Percentiles rank a stretch among this genome's conserved stretches.
phyloP scores from a whole-genome alignment of 352 stramenopile species.

The Phytophthora idaei region DNA sequence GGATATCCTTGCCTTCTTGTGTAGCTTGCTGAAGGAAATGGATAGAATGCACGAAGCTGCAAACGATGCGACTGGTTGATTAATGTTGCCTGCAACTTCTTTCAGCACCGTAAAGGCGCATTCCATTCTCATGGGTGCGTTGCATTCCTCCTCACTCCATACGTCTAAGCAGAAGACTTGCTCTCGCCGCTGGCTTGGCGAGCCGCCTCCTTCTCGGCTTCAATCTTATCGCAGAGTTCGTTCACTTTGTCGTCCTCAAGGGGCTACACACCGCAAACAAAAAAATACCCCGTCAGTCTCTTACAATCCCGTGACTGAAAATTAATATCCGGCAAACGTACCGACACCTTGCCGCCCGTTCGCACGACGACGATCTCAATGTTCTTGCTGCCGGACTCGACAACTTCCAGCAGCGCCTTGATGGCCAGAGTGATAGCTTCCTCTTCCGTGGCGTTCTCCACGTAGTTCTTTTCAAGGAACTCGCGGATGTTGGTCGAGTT shows the following conservation, averaged over 20 bases:
- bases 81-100: slow-evolving; percentile 13
- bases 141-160: slow-evolving; percentile 22
- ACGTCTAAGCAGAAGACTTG: slow-evolving; percentile 70
- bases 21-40: not conserved
- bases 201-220: slow-evolving; percentile 86
- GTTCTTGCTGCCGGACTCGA: slow-evolving; percentile 98
- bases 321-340: slow-evolving; percentile 30
- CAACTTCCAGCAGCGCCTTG: slow-evolving; percentile 97
- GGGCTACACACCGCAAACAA: slow-evolving; percentile 38
- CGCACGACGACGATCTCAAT: slow-evolving; percentile 98
- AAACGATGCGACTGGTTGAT: slow-evolving; percentile 22
- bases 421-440: slow-evolving; percentile 93
- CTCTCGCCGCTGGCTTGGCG: slow-evolving; percentile 70
- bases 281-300: not conserved
- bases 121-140: slow-evolving; percentile 15
- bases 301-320: too few relatives aligned
- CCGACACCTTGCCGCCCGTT: slow-evolving; percentile 70
- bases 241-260: slow-evolving; percentile 83
- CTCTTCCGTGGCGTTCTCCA: slow-evolving; percentile 91
- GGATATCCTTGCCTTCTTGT: slow-evolving; percentile 20
- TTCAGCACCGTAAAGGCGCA: not conserved
- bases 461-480: slow-evolving; percentile 99
- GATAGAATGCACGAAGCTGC: slow-evolving; percentile 1
- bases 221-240: slow-evolving; percentile 78
- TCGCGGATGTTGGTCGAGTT: slow-evolving; percentile 98